Conservation (phyloP, 176 grass and related monocot genomes). For the Carex kokanica region DNA sequence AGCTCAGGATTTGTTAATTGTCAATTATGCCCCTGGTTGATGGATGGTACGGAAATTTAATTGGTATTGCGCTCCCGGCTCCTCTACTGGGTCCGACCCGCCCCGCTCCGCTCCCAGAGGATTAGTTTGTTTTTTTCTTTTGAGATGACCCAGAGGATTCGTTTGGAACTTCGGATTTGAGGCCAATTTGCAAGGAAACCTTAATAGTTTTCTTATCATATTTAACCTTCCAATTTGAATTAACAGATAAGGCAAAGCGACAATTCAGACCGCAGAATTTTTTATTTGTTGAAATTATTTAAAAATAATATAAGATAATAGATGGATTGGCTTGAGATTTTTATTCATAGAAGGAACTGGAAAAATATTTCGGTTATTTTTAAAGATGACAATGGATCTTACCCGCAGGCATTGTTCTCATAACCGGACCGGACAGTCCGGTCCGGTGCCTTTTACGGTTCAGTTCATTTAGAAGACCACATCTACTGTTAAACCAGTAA, state of each 20-base stretch:
- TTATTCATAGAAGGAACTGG: too few species aligned
- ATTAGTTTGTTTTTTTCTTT: not conserved
- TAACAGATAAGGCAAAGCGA: not conserved
- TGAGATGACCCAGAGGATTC: not conserved
- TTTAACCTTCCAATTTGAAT: not conserved
- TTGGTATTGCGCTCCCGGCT: constrained; percentile 5
- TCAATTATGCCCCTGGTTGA: constrained; percentile 15
- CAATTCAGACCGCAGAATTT: not conserved
- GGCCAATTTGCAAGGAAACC: not conserved
- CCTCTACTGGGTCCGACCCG: constrained; percentile 18
- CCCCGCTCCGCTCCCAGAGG: not conserved
- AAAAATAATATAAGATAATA: too few species aligned
- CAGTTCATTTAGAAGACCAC: too few species aligned
- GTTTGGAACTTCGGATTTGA: not conserved
- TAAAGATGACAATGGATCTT: too few species aligned
- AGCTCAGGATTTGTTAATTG: not conserved
- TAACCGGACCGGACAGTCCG: too few species aligned
- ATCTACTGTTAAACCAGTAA: too few species aligned
- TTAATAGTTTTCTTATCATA: not conserved
- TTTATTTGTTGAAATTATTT: too few species aligned
- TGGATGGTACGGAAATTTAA: constrained; percentile 6
- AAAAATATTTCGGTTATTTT: too few species aligned
- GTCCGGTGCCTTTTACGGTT: too few species aligned
- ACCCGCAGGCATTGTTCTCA: too few species aligned
- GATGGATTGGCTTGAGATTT: too few species aligned